These are phyloP conservation scores for Ustilago esculenta DNA, from an alignment of 1,284 basidiomycete genomes.

Conservation along the genomic window DNA sequence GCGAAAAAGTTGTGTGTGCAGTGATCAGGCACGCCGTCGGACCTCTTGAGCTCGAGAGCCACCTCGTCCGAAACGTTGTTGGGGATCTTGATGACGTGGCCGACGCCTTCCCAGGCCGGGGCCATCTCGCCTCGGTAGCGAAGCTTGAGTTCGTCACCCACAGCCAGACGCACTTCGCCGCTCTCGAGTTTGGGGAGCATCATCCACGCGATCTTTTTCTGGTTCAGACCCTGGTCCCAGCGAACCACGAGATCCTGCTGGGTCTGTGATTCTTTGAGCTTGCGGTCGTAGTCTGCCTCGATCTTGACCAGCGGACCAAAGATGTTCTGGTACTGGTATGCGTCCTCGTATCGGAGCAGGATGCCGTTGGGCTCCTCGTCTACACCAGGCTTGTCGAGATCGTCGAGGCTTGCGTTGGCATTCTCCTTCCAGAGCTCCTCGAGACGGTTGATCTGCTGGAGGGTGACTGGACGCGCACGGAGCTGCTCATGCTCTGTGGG, in stretches of 20 bases:
- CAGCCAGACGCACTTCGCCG: conserved; percentile 94
- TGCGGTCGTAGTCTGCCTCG: conserved; percentile 98
- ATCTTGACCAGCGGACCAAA: conserved; percentile 99
- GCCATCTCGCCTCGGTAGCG: conserved; percentile 88
- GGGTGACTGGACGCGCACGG: conserved; percentile 92
- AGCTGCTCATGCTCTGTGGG: conserved; percentile 95
- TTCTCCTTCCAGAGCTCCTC: conserved; percentile 99
- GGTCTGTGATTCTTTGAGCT: conserved; percentile 96
- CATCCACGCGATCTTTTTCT: conserved; percentile 98
- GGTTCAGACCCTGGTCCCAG: conserved; percentile 97
- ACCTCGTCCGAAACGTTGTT: conserved; percentile 99
- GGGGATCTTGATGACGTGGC: conserved; percentile 99
- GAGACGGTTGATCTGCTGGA: conserved; percentile 93
- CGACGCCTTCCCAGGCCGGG: conserved; percentile 86
- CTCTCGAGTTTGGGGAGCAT: conserved; percentile 94
- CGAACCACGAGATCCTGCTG: conserved; percentile 94
- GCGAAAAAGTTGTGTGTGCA: conserved; percentile 93
- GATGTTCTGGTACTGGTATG: conserved; percentile 99
- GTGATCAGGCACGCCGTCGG: conserved; percentile 93
- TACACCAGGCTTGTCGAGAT: conserved; percentile 86
- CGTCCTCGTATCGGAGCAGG: conserved; percentile 88
- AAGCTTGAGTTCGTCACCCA: conserved; percentile 92
- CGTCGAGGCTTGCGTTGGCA: conserved; percentile 89
- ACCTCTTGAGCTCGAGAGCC: conserved; percentile 86
- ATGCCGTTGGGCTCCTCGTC: conserved; percentile 85